These are phyloP conservation scores for Thalassiosira hispida DNA, from an alignment of 352 stramenopile genomes.

Conservation along the genomic window DNA sequence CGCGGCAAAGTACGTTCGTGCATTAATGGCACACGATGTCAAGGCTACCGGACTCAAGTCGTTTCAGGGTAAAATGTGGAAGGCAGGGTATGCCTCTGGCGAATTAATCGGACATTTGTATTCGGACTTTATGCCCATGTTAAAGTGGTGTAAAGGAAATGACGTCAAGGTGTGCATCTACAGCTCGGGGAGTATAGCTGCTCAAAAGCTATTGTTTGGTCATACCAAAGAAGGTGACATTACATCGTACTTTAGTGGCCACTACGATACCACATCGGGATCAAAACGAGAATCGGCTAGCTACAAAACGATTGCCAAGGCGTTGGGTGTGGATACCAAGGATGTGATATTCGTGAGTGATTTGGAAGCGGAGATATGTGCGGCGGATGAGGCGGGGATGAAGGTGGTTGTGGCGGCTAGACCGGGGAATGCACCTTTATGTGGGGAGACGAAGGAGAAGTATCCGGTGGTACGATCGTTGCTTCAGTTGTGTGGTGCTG, in stretches of 20 bases:
- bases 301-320: slow-evolving; percentile 64
- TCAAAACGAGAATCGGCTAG: slow-evolving; percentile 61
- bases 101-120: slow-evolving; percentile 91
- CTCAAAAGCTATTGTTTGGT: slow-evolving; percentile 79
- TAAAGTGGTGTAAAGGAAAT: slow-evolving; percentile 85
- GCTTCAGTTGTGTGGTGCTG: slow-evolving; percentile 74
- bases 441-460: slow-evolving; percentile 28
- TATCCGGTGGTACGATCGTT: slow-evolving; percentile 69
- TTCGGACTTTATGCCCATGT: slow-evolving; percentile 88
- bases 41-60: slow-evolving; percentile 91
- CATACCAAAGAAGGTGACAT: slow-evolving; percentile 65
- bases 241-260: slow-evolving; percentile 46
- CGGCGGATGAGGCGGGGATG: slow-evolving; percentile 68
- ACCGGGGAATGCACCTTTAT: slow-evolving; percentile 69
- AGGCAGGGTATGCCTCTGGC: slow-evolving; percentile 90
- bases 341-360: slow-evolving; percentile 77
- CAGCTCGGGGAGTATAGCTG: slow-evolving; percentile 88
- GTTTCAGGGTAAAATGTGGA: slow-evolving; percentile 92
- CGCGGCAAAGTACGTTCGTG: slow-evolving; percentile 33
- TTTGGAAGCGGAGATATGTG: slow-evolving; percentile 66
- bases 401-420: slow-evolving; percentile 64
- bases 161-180: slow-evolving; percentile 89
- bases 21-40: slow-evolving; percentile 73
- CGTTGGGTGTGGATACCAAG: slow-evolving; percentile 41
- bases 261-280: slow-evolving; percentile 77